These are phyloP conservation scores for Alternaria sp. DNA, from an alignment of 2,329 filamentous ascomycete species.

Conservation along the genomic window DNA sequence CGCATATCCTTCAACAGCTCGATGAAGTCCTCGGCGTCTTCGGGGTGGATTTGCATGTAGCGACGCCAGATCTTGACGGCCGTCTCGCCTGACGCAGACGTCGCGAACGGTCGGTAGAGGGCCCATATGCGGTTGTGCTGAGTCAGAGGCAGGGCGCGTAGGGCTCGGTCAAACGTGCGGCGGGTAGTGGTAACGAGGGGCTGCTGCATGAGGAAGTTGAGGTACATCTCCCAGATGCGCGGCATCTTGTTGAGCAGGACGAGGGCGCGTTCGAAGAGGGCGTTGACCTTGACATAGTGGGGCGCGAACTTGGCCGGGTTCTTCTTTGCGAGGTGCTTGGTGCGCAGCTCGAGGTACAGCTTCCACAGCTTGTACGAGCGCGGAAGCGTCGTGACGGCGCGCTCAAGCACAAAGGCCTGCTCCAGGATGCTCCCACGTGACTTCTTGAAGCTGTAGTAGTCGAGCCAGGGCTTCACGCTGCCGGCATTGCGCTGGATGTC, in stretches of 20 bases:
- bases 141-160: slow-evolving; percentile 88
- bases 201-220: slow-evolving; percentile 87
- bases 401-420: slow-evolving; percentile 86
- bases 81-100: slow-evolving; percentile 86
- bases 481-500: slow-evolving; percentile 86
- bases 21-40: slow-evolving; percentile 94
- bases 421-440: slow-evolving; percentile 85
- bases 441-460: slow-evolving; percentile 89
- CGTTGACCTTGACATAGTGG: slow-evolving; percentile 93
- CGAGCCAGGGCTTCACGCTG: slow-evolving; percentile 91
- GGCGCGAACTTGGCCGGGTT: slow-evolving; percentile 80
- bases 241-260: slow-evolving; percentile 99
- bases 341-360: slow-evolving; percentile 87
- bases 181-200: slow-evolving; percentile 88
- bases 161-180: slow-evolving; percentile 86
- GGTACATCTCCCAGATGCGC: slow-evolving; percentile 96
- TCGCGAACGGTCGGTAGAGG: slow-evolving; percentile 87
- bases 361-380: slow-evolving; percentile 99
- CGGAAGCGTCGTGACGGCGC: slow-evolving; percentile 86
- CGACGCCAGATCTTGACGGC: slow-evolving; percentile 92
- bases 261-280: slow-evolving; percentile 89
- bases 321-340: slow-evolving; percentile 78
- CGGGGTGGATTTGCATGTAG: slow-evolving; percentile 96
- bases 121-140: slow-evolving; percentile 97
- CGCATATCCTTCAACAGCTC: slow-evolving; percentile 82